These are phyloP conservation scores for Glebionis coronaria DNA, from an alignment of 129 eudicot genomes.

Conservation along the genomic window DNA sequence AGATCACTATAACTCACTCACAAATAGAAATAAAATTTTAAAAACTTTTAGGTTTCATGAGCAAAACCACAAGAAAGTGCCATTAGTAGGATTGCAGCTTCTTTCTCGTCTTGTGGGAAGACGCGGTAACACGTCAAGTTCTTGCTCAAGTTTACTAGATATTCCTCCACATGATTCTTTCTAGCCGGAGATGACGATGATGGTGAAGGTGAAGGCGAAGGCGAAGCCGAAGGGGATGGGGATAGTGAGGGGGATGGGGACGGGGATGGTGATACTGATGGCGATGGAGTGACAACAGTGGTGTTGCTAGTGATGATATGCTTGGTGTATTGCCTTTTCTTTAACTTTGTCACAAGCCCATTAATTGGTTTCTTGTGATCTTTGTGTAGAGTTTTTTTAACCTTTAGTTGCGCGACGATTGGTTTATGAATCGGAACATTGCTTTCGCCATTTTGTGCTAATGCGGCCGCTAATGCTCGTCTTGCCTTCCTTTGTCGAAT, in stretches of 20 bases:
- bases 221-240: background rate
- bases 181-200: constrained; percentile 7
- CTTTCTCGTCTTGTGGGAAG: constrained; percentile 55
- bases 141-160: constrained; percentile 35
- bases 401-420: constrained; percentile 13
- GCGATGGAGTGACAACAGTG: too few species aligned
- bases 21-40: background rate
- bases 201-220: constrained; percentile 5
- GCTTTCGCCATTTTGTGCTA: constrained; percentile 12
- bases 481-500: constrained; percentile 66
- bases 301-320: constrained; percentile 18
- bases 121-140: constrained; percentile 25
- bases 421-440: constrained; percentile 5
- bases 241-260: background rate
- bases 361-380: constrained; percentile 32
- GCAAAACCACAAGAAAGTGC: constrained; percentile 57
- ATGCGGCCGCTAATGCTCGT: constrained; percentile 43
- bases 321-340: constrained; percentile 23
- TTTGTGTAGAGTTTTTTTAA: constrained; percentile 17
- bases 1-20: constrained; percentile 26
- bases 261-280: background rate
- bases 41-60: constrained; percentile 23
- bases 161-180: constrained; percentile 39
- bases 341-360: constrained; percentile 22
- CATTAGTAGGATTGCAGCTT: constrained; percentile 62